Evolutionary conservation across 2,329 filamentous ascomycete genomes (phyloP), one percentile per base, ranked within the genome.

Genomic region (Hypoxylon sp.): DNA sequence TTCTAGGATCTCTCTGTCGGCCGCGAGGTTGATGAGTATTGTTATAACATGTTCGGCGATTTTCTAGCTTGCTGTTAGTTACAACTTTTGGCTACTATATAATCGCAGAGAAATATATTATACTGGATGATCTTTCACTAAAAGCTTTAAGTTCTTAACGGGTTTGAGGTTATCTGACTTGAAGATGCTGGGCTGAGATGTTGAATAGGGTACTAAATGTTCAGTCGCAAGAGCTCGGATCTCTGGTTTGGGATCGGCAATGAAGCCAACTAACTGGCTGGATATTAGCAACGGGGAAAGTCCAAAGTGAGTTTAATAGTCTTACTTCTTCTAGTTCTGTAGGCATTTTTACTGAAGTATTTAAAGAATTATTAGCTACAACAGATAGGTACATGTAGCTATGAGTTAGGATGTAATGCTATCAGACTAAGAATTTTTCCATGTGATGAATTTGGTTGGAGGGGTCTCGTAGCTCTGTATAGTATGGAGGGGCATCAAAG

Each of bases 31-130:
- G 75, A 98, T 88, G 69, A 99, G 90, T 73, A 98, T 95, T 13
- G 90, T 97, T 73, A 98, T 83, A 39, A 92, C 94, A 88, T 97
- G 92, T 79, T 96, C 93, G n/a, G 95, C 92, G 68, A 98, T 97
- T 79, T 92, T 89, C 90, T 97, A 70, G 6, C 8, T 5, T 39
- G 26, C 57, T 0, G 47, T 66, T 46, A 72, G 68, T 47, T 47
- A 10, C 10, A 6, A 17, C 9, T 33, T 33, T 52, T 29, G 59
- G 19, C 33, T 52, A 14, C 51, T n/a, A 48, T 11, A 17, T 22
- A 44, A 9, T 44, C 14, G 17, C 48, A 33, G 19, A 2, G 4
- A 35, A 48, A 26, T 3, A n/a, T 31, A 9, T 81, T 89, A 76
- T 83, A 96, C 93, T 53, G 89, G 86, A 77, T 97, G 92, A 79